These are phyloP conservation scores for Trypanosoma cruzi DNA, from an alignment of 208 protist species.

Conservation along the genomic window DNA sequence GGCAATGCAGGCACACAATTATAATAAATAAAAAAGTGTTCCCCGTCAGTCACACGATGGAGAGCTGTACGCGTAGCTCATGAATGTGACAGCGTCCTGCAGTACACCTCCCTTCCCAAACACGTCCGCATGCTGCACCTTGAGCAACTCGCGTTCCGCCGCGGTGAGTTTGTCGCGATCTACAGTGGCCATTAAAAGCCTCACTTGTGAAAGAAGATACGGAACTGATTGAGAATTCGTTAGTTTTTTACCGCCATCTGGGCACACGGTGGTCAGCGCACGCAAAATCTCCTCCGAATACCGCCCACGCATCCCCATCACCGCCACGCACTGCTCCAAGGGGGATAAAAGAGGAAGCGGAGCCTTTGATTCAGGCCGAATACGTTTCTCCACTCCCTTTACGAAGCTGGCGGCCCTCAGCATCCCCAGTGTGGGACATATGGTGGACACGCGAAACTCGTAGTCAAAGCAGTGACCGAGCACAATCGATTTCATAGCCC, in stretches of 20 bases:
- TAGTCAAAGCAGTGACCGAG: slow-evolving; percentile 69
- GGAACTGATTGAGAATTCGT: slow-evolving; percentile 48
- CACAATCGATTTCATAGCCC: slow-evolving; percentile 61
- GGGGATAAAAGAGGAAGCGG: slow-evolving; percentile 34
- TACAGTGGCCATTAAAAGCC: slow-evolving; percentile 35
- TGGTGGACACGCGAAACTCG: slow-evolving; percentile 28
- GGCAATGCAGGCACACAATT: neutral
- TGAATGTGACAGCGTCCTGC: slow-evolving; percentile 34
- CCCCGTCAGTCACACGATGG: neutral
- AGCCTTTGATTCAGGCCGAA: slow-evolving; percentile 1
- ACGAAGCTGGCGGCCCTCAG: slow-evolving; percentile 37
- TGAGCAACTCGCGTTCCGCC: slow-evolving; percentile 42
- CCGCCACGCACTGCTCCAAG: slow-evolving; percentile 73
- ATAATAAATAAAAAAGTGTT: neutral
- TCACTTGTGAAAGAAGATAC: slow-evolving; percentile 41
- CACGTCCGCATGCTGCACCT: slow-evolving; percentile 1
- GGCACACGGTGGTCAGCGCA: slow-evolving; percentile 32
- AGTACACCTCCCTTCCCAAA: neutral
- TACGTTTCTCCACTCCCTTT: slow-evolving; percentile 1
- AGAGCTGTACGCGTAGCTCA: slow-evolving; percentile 21
- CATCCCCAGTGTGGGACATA: slow-evolving; percentile 24
- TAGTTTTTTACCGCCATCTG: slow-evolving; percentile 45
- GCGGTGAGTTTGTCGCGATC: slow-evolving; percentile 40
- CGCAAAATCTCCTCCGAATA: slow-evolving; percentile 56
- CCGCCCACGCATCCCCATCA: slow-evolving; percentile 68